Evolutionary conservation across 1,284 basidiomycete species (phyloP).

Genomic region (Sanguinoderma infundibulare): DNA sequence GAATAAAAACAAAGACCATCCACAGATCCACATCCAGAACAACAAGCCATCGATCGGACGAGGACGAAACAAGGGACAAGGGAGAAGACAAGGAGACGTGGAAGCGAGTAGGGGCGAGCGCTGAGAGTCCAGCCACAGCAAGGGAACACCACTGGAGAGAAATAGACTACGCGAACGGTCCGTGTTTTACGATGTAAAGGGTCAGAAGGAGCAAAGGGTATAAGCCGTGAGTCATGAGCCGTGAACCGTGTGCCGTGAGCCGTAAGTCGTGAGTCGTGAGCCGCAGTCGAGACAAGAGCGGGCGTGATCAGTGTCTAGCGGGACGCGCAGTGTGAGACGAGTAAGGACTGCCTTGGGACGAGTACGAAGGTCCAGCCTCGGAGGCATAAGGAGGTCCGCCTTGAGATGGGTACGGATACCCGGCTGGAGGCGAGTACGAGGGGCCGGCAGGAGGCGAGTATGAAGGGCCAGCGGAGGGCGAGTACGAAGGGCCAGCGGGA

Average conservation of each 20-base stretch:
- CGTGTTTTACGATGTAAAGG: neutral
- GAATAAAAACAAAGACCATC: neutral
- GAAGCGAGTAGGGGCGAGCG: neutral
- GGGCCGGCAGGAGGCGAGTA: neutral
- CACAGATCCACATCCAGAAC: neutral
- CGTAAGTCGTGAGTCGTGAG: neutral
- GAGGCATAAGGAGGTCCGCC: too few relatives aligned
- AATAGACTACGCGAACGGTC: neutral
- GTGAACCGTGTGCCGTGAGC: neutral
- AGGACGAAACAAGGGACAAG: neutral
- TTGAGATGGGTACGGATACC: neutral
- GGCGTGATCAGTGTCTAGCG: neutral
- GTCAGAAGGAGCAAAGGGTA: neutral
- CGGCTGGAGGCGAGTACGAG: neutral
- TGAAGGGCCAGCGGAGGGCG: neutral
- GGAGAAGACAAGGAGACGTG: neutral
- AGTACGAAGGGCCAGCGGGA: neutral
- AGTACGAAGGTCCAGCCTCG: neutral
- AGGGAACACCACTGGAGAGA: neutral
- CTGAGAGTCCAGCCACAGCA: conserved; percentile 1
- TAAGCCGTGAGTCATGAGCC: neutral
- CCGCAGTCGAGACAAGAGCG: neutral
- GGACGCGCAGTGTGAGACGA: neutral
- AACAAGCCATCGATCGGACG: neutral
- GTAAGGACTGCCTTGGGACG: neutral